Conservation (phyloP, 2,329 filamentous ascomycete species). For the Grosmannia clavigera region DNA sequence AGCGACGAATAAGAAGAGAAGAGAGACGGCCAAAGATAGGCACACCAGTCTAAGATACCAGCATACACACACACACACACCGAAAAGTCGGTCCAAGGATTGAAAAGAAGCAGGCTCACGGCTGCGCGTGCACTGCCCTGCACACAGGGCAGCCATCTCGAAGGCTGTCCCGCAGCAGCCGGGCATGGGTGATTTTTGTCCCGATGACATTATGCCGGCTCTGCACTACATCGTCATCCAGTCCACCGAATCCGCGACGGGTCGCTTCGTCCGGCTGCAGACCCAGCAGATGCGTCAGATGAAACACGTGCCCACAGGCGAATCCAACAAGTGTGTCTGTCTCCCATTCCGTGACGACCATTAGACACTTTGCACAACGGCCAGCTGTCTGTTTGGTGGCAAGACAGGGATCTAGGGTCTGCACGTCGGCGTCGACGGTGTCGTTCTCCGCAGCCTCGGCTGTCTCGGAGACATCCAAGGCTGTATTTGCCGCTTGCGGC, state of each 20-base stretch:
- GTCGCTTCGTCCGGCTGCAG: constrained; percentile 36
- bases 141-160: constrained; percentile 53
- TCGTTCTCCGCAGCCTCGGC: not conserved
- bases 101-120: not conserved
- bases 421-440: constrained; percentile 21
- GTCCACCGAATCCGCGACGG: constrained; percentile 18
- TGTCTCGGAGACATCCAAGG: constrained; percentile 1
- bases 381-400: constrained; percentile 26
- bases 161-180: constrained; percentile 61
- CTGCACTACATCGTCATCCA: constrained; percentile 25
- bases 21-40: too few relatives aligned
- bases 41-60: not conserved
- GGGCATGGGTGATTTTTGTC: constrained; percentile 76
- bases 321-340: constrained; percentile 67
- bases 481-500: constrained; percentile 19
- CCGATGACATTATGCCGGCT: constrained; percentile 55
- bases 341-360: constrained; percentile 47
- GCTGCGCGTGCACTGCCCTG: not conserved
- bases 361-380: constrained; percentile 42
- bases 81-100: too few relatives aligned
- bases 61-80: too few relatives aligned
- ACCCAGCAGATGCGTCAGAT: constrained; percentile 58
- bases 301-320: constrained; percentile 71
- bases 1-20: too few relatives aligned
- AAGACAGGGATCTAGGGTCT: too few relatives aligned